These are phyloP conservation scores for Symbiotaphrina buchneri DNA, from an alignment of 495 filamentous ascomycete species.

Conservation along the genomic window DNA sequence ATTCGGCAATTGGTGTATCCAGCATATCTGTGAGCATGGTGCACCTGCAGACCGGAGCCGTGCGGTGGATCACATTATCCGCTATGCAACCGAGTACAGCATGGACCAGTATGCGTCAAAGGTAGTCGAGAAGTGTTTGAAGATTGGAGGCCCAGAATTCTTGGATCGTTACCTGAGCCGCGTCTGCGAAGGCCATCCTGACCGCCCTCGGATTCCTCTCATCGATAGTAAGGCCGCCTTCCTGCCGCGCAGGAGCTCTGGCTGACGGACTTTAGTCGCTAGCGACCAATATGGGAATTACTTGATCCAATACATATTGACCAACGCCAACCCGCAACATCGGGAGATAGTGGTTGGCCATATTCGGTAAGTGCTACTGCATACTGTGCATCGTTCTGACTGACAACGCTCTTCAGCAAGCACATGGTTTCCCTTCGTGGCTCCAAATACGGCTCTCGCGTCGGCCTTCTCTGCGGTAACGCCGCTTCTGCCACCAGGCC, in stretches of 20 bases:
- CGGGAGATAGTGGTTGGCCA: conserved; percentile 83
- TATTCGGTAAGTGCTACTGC: conserved; percentile 34
- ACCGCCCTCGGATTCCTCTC: conserved; percentile 86
- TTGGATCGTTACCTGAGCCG: conserved; percentile 80
- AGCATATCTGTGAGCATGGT: conserved; percentile 97
- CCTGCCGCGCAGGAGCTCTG: background rate
- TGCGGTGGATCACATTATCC: conserved; percentile 85
- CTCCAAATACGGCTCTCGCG: conserved; percentile 94
- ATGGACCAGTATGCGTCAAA: conserved; percentile 99
- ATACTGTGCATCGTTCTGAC: background rate
- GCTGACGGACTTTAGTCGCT: conserved; percentile 30
- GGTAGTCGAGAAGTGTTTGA: conserved; percentile 96
- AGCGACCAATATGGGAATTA: conserved; percentile 99
- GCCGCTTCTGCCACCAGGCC: conserved; percentile 68
- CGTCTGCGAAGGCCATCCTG: conserved; percentile 73
- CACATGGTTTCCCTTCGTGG: conserved; percentile 98
- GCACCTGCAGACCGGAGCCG: conserved; percentile 75
- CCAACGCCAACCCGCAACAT: conserved; percentile 64
- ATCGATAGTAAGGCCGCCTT: conserved; percentile 54
- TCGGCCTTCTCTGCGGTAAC: conserved; percentile 97
- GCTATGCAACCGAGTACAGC: conserved; percentile 84
- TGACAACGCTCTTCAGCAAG: conserved; percentile 28
- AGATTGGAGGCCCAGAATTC: conserved; percentile 85
- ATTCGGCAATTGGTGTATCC: conserved; percentile 99
- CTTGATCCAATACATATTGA: conserved; percentile 88